A percentile compares a stretch with the other conserved stretches of the same genome.
These are phyloP conservation scores for Vigna unguiculata DNA, from an alignment of 306 rosid genomes.

Conservation along the genomic window DNA sequence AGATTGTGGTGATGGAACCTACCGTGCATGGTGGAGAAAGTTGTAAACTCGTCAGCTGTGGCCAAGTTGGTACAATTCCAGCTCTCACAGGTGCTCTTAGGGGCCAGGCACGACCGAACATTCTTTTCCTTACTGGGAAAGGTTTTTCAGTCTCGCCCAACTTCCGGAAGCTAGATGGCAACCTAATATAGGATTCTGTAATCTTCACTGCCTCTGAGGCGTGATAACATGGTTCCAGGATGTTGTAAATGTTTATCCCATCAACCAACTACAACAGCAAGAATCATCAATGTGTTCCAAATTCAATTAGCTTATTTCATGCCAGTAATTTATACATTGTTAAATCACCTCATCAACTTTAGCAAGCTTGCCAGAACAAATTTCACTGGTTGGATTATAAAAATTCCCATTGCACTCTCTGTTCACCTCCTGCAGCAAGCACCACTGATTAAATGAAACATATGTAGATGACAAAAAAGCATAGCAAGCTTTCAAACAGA, in stretches of 20 bases:
- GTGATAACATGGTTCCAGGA: slow-evolving; percentile 95
- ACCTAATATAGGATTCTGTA: slow-evolving; percentile 45
- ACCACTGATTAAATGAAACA: slow-evolving; percentile 40
- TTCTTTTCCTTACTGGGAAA: slow-evolving; percentile 84
- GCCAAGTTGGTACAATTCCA: slow-evolving; percentile 92
- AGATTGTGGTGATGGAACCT: slow-evolving; percentile 48
- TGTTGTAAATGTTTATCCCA: slow-evolving; percentile 76
- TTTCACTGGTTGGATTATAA: slow-evolving; percentile 45
- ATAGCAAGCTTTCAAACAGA: slow-evolving; percentile 26
- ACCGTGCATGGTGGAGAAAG: slow-evolving; percentile 86
- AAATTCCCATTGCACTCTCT: slow-evolving; percentile 67
- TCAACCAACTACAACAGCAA: slow-evolving; percentile 57
- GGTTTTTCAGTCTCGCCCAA: slow-evolving; percentile 88
- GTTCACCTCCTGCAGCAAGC: slow-evolving; percentile 63
- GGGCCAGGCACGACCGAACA: slow-evolving; percentile 99
- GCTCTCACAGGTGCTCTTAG: slow-evolving; percentile 87
- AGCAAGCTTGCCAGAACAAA: slow-evolving; percentile 58
- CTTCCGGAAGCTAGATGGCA: slow-evolving; percentile 75
- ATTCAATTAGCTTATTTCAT: slow-evolving; percentile 34
- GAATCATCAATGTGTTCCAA: slow-evolving; percentile 34
- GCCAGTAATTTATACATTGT: neutral
- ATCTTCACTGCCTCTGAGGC: slow-evolving; percentile 43
- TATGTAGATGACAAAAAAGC: slow-evolving; percentile 17
- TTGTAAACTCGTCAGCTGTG: slow-evolving; percentile 54
- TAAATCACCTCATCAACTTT: slow-evolving; percentile 72